Evolutionary conservation across 257 asterid species (phyloP).

Genomic region (Fraxinus americana): DNA sequence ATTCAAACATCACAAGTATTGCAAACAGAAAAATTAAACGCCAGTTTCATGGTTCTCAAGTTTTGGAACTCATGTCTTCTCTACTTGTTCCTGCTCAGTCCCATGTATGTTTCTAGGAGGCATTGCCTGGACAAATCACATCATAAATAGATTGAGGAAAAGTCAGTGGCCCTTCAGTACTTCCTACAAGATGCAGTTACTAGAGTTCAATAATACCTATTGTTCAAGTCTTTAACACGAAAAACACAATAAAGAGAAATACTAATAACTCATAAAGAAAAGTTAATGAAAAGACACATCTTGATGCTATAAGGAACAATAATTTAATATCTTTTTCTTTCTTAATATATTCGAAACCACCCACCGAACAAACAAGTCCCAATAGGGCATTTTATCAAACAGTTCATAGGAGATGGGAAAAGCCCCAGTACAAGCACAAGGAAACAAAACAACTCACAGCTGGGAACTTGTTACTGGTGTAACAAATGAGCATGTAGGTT

Average conservation of each 20-base stretch:
- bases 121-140: constrained; percentile 37
- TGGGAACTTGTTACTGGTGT: too few species aligned
- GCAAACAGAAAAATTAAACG: too few species aligned
- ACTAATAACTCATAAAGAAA: not conserved
- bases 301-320: too few species aligned
- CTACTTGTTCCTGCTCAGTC: constrained; percentile 27
- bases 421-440: not conserved
- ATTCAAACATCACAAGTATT: too few species aligned
- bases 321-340: too few species aligned
- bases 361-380: not conserved
- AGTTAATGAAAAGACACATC: not conserved
- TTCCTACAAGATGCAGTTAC: not conserved
- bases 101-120: constrained; percentile 35
- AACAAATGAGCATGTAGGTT: too few species aligned
- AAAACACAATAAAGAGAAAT: not conserved
- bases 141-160: not conserved
- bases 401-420: not conserved
- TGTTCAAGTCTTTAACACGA: not conserved
- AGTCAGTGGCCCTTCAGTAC: not conserved
- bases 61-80: constrained; percentile 26
- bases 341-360: not conserved
- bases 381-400: constrained; percentile 53
- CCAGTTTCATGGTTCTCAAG: not conserved
- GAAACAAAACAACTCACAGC: too few species aligned
- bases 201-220: not conserved